Conservation (phyloP, 495 filamentous ascomycete species). For the Glarea lozoyensis region DNA sequence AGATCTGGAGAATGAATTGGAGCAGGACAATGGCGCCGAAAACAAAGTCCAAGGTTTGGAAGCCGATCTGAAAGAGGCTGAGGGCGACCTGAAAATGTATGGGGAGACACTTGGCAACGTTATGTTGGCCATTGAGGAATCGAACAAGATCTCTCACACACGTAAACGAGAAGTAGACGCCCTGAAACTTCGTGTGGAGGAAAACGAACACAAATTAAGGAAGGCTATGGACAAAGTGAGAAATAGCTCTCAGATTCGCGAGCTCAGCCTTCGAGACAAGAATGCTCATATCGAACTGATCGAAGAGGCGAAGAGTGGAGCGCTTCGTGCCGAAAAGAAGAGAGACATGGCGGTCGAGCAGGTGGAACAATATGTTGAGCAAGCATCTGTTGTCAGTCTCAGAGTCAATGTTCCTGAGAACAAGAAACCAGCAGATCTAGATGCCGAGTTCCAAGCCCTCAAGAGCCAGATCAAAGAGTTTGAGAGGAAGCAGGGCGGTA, state of each 20-base stretch:
- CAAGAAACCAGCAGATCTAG: conserved; percentile 55
- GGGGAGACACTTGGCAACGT: conserved; percentile 44
- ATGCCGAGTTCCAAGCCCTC: conserved; percentile 54
- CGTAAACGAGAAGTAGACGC: conserved; percentile 32
- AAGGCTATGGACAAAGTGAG: conserved; percentile 52
- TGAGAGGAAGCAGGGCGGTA: conserved; percentile 43
- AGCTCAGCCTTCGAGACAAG: conserved; percentile 50
- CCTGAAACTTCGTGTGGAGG: conserved; percentile 31
- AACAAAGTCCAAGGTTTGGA: conserved; percentile 53
- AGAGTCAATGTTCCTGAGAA: conserved; percentile 59
- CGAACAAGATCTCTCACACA: conserved; percentile 33
- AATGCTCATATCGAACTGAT: conserved; percentile 51
- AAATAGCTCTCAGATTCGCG: conserved; percentile 39
- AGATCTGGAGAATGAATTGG: conserved; percentile 49
- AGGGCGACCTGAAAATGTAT: conserved; percentile 37
- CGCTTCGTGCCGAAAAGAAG: conserved; percentile 34
- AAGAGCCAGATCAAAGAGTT: conserved; percentile 39
- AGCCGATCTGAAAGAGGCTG: conserved; percentile 28
- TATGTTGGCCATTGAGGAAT: conserved; percentile 37
- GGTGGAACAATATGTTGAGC: conserved; percentile 44
- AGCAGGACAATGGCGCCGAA: conserved; percentile 49
- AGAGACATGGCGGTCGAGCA: conserved; percentile 33
- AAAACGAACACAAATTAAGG: conserved; percentile 32
- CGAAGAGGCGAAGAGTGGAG: conserved; percentile 38
- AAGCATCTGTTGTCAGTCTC: conserved; percentile 47